phyloP scores from a whole-genome alignment of 352 stramenopile species.

The Globisporangium okanoganense region DNA sequence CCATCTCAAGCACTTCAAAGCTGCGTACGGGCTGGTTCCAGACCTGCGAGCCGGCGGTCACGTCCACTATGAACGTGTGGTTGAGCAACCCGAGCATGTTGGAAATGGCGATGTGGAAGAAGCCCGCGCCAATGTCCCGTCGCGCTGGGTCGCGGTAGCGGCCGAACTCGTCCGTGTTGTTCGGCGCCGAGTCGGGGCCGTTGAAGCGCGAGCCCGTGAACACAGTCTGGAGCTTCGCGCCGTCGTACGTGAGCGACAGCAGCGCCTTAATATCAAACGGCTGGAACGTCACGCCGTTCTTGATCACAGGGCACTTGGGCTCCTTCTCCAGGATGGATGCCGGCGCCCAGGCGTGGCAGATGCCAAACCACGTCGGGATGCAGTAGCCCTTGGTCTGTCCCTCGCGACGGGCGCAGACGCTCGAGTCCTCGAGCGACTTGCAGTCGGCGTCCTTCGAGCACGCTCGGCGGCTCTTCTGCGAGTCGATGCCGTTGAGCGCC shows the following conservation, averaged over 20 bases:
- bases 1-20: slow-evolving; percentile 44
- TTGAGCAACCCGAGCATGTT: slow-evolving; percentile 55
- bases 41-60: slow-evolving; percentile 47
- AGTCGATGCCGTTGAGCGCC: slow-evolving; percentile 40
- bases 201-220: slow-evolving; percentile 51
- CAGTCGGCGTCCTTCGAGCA: slow-evolving; percentile 34
- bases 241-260: slow-evolving; percentile 48
- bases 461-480: slow-evolving; percentile 20
- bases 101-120: slow-evolving; percentile 44
- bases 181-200: slow-evolving; percentile 26
- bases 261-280: slow-evolving; percentile 56
- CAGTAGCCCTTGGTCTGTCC: slow-evolving; percentile 31
- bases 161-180: slow-evolving; percentile 46
- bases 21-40: slow-evolving; percentile 56
- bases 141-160: slow-evolving; percentile 31
- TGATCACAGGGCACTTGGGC: slow-evolving; percentile 37
- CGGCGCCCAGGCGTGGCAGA: slow-evolving; percentile 60
- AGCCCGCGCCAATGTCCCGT: slow-evolving; percentile 42
- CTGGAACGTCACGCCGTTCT: slow-evolving; percentile 51
- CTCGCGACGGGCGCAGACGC: slow-evolving; percentile 37
- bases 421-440: slow-evolving; percentile 28
- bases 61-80: slow-evolving; percentile 46
- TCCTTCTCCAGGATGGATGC: slow-evolving; percentile 48
- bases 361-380: slow-evolving; percentile 56
- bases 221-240: slow-evolving; percentile 43